Evolutionary conservation across 305 asterid genomes (phyloP), one percentile per base, ranked within the genome.

Genomic region (Caryopteris hybrid): DNA sequence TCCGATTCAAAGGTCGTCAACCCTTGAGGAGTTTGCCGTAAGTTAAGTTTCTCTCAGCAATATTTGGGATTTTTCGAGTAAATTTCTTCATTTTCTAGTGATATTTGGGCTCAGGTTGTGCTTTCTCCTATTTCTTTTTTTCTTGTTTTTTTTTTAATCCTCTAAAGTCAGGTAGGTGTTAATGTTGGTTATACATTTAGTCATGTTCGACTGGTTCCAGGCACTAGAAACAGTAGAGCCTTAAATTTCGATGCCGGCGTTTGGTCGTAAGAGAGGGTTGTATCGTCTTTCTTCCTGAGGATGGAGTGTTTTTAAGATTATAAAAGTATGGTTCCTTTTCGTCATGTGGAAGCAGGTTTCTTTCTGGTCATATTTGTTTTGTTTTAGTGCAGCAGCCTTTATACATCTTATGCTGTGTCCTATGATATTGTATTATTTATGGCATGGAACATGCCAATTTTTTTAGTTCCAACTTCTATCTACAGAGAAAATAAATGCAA

Each of bases 151-250:
- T n/a, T n/a, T n/a, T 17, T 50, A 3, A 53, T 38, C 11, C 43
- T 38, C 43, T 38, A 2, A 11, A 68, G 72, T n/a, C 65, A 41
- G 70, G 33, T 78, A 71, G 82, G 77, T 67, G 76, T 70, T 71
- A 47, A 61, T 66, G 85, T 65, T 71, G 76, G 78, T 76, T 78
- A 61, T 69, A 66, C 61, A 73, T 74, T 70, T 71, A 70, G 56
- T 69, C 60, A 57, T 66, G 61, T 66, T 68, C 14, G 75, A 39
- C 46, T 64, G 69, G 78, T 61, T 73, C 68, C 69, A 76, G 84
- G 82, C 83, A 71, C 75, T 68, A 59, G 69, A 74, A 64, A 74
- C 64, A 75, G 80, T 72, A 54, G 76, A 69, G 79, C 74, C 39
- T 74, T 58, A 73, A 68, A 59, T 68, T 45, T 48, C 48, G 63